These are phyloP conservation scores for Magnusiomyces suaveolens DNA, from an alignment of 1,139 yeast genomes.

Conservation along the genomic window DNA sequence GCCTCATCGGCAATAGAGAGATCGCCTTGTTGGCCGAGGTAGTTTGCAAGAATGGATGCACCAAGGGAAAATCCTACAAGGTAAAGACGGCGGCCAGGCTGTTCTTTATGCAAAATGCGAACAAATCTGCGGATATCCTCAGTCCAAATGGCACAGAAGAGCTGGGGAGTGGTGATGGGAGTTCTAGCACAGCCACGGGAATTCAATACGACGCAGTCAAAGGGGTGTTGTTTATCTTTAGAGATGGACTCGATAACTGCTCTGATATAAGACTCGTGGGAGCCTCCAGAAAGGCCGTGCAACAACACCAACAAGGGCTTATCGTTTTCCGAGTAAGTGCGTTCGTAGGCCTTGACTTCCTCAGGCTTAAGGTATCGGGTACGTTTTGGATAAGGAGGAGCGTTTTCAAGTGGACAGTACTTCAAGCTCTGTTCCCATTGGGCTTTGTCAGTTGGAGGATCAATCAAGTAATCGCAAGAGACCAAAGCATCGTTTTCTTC, in stretches of 20 bases:
- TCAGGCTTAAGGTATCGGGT: conserved; percentile 56
- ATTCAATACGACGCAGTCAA: conserved; percentile 69
- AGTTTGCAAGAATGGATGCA: conserved; percentile 69
- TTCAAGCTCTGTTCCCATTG: conserved; percentile 43
- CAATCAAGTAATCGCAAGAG: conserved; percentile 68
- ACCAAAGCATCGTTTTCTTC: conserved; percentile 55
- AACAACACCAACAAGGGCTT: conserved; percentile 60
- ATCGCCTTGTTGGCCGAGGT: conserved; percentile 61
- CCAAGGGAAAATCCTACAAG: conserved; percentile 83
- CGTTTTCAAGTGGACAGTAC: conserved; percentile 52
- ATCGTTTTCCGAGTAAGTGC: conserved; percentile 22
- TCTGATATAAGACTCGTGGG: conserved; percentile 79
- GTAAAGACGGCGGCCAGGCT: conserved; percentile 57
- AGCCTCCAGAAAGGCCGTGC: conserved; percentile 89
- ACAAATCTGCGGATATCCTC: conserved; percentile 59
- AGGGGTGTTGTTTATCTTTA: conserved; percentile 18
- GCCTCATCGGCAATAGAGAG: conserved; percentile 25
- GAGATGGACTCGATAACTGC: conserved; percentile 34
- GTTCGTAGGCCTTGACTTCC: conserved; percentile 33
- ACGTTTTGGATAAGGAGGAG: conserved; percentile 71
- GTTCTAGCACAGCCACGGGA: conserved; percentile 85
- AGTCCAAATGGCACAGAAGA: conserved; percentile 69
- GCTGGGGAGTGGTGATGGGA: conserved; percentile 59
- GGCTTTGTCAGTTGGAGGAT: conserved; percentile 38
- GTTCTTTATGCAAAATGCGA: conserved; percentile 41